These are phyloP conservation scores for Microdochium nivale DNA, from an alignment of 2,329 filamentous ascomycete genomes.

Conservation along the genomic window DNA sequence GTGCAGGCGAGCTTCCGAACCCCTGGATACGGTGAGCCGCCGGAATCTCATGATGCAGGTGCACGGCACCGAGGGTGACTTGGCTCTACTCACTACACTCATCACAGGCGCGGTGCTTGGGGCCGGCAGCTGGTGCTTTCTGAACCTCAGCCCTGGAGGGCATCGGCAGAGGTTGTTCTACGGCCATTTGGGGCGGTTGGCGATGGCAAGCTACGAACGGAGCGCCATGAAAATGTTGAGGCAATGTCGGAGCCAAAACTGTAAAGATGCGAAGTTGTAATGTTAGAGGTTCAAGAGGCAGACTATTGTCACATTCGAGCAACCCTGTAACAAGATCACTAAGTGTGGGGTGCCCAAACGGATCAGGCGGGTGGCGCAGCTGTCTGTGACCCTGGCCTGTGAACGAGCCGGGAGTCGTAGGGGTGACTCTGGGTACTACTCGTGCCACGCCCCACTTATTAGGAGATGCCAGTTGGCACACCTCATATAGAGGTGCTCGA, in stretches of 20 bases:
- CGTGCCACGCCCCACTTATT: too few species aligned
- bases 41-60: background rate
- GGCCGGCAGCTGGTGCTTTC: slow-evolving; percentile 4
- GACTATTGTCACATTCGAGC: too few species aligned
- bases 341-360: too few species aligned
- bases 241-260: too few species aligned
- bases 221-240: background rate
- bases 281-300: background rate
- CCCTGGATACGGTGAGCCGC: slow-evolving; percentile 27
- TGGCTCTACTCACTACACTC: slow-evolving; percentile 49
- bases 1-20: slow-evolving; percentile 56
- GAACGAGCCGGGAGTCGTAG: too few species aligned
- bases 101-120: slow-evolving; percentile 56
- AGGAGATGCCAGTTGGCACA: too few species aligned
- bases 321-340: too few species aligned
- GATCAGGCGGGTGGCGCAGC: too few species aligned
- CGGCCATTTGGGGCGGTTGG: background rate
- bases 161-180: background rate
- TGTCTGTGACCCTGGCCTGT: too few species aligned
- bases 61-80: slow-evolving; percentile 10
- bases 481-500: too few species aligned
- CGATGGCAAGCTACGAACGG: background rate
- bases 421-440: too few species aligned
- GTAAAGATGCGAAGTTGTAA: background rate
- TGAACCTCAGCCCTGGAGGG: background rate